Base-by-base conservation (phyloP, 1,284 basidiomycete species). In the Amylostereum chailletii region DNA sequence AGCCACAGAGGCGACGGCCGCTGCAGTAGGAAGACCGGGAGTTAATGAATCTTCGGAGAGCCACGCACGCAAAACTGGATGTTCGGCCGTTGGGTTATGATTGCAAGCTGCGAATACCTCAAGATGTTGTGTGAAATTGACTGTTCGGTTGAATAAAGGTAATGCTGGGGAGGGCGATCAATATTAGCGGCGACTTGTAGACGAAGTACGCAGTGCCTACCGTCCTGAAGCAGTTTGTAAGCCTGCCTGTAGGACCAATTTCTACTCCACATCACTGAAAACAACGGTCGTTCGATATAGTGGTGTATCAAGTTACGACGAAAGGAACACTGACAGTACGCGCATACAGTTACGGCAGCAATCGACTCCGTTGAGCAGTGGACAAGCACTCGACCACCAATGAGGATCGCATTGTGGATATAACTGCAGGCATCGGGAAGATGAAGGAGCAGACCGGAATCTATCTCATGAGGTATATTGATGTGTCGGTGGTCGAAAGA, bases 351-450 rank as follows among this genome's bases (percentile, higher is more conserved):
- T 26, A 57, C 40, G 34, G 55, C 55, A 7, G 76, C 76, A 47
- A 71, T 70, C 10, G 68, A 65, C 54, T 82, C 80, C 10, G 67
- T 63, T 6, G 64, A 62, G 34, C 77, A 87, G 63, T 88, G 79
- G n/a, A 90, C 77, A 38, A 90, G 76, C 38, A 87, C 77, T 36
- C 61, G 62, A 3, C 72, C 72, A 3, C 66, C 68, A 29, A 50
- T 57, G 5, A 60, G 58, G 6, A 74, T 55, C 0, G 73, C 71
- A 19, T 69, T 58, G 11, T 61, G 56, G 30, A 80, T 69, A 51
- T 72, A 77, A 36, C 58, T 59, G 51, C 71, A 74, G 19, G 70
- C 62, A 5, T 62, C 65, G 11, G 70, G 71, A 5, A 83, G 64
- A 4, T 66, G 64, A 29, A 74, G 55, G 2, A 79, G 56, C 3